phyloP scores from a whole-genome alignment of 106 monocot genomes.

The Dactylorhiza incarnata region DNA sequence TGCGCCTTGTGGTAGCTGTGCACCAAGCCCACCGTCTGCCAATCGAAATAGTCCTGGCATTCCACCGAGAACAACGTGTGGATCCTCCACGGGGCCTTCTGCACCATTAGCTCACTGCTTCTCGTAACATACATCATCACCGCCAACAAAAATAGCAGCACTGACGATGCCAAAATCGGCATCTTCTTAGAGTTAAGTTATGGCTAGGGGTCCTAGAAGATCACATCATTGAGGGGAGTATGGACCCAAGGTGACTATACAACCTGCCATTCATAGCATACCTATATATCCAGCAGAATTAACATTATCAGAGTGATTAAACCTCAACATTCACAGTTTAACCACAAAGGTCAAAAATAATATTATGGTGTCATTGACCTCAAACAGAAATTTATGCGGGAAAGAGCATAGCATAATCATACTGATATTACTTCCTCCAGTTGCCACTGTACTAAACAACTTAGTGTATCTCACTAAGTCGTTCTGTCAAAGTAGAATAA shows the following conservation, averaged over 20 bases:
- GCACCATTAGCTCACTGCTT: not conserved
- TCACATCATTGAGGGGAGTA: not conserved
- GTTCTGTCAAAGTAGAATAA: not conserved
- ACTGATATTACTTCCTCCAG: not conserved
- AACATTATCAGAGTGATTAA: not conserved
- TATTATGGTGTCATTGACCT: not conserved
- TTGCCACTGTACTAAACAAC: not conserved
- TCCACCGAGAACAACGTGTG: constrained; percentile 97
- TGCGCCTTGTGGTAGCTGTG: constrained; percentile 77
- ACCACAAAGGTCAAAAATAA: not conserved
- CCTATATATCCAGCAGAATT: not conserved
- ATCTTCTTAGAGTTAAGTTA: not conserved
- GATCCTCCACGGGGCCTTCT: constrained; percentile 60
- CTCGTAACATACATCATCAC: not conserved
- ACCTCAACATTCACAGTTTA: not conserved
- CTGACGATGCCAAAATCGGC: not conserved
- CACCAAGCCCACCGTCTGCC: constrained; percentile 93
- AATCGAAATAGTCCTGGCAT: constrained; percentile 96
- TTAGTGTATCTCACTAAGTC: not conserved
- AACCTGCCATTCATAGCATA: not conserved
- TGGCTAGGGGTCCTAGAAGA: not conserved
- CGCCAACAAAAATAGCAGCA: not conserved
- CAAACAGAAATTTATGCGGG: not conserved
- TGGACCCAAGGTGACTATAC: not conserved
- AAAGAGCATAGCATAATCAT: not conserved